Conservation (phyloP, 1,284 basidiomycete genomes). For the Caloboletus inedulis region DNA sequence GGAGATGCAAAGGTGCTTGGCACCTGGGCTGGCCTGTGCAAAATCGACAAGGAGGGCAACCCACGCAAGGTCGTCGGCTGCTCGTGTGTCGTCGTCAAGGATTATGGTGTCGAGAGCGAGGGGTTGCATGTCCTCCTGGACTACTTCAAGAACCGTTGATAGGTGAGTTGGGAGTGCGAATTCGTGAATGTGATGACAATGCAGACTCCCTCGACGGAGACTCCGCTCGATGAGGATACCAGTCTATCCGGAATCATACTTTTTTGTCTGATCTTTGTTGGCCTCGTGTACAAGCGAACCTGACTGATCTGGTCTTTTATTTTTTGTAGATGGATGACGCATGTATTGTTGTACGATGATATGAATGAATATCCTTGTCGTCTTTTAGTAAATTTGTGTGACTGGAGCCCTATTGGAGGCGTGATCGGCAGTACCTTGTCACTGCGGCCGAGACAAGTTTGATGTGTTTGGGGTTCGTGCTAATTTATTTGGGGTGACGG, state of each 20-base stretch:
- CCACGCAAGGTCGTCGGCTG: slow-evolving; percentile 95
- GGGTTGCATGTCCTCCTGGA: slow-evolving; percentile 96
- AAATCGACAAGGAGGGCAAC: slow-evolving; percentile 99
- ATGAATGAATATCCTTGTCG: slow-evolving; percentile 5
- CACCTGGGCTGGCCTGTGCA: slow-evolving; percentile 98
- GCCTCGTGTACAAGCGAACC: neutral
- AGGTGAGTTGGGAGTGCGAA: slow-evolving; percentile 36
- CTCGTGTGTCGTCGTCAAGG: slow-evolving; percentile 97
- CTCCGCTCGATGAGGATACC: slow-evolving; percentile 56
- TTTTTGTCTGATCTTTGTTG: slow-evolving; percentile 54
- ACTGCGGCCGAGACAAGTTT: neutral
- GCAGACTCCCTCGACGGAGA: slow-evolving; percentile 88
- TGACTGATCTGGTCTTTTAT: slow-evolving; percentile 12
- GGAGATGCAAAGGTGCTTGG: slow-evolving; percentile 96
- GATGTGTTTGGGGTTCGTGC: neutral
- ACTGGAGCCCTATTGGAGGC: too few relatives aligned
- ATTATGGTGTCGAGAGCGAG: slow-evolving; percentile 95
- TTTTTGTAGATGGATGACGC: slow-evolving; percentile 6
- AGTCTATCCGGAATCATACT: slow-evolving; percentile 30
- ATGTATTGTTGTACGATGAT: slow-evolving; percentile 16
- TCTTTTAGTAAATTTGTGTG: neutral
- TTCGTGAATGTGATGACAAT: slow-evolving; percentile 57
- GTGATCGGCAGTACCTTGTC: too few relatives aligned
- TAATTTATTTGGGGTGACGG: neutral
- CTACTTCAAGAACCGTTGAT: slow-evolving; percentile 89